A percentile compares a stretch with the other conserved stretches of the same genome.
Evolutionary conservation across 768 basidiomycete species (phyloP).

Genomic region (Hericium rajendrae): DNA sequence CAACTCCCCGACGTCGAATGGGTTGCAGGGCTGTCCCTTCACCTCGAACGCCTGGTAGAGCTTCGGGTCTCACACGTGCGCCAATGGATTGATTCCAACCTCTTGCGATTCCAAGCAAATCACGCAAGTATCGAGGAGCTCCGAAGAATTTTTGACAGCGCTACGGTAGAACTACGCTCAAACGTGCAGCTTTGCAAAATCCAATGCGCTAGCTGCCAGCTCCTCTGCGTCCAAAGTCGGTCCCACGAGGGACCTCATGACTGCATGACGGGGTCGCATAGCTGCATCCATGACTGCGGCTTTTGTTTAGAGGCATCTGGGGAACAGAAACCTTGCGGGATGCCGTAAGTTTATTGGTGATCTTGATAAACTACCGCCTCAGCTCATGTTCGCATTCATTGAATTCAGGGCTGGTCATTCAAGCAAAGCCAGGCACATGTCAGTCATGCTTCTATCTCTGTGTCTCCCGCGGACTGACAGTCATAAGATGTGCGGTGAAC

Average conservation of each 20-base stretch:
- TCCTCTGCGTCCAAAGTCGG: conserved; percentile 37
- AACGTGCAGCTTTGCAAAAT: conserved; percentile 40
- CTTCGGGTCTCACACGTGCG: conserved; percentile 37
- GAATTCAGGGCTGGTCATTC: conserved; percentile 43
- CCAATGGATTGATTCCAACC: conserved; percentile 42
- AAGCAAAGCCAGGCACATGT: conserved; percentile 39
- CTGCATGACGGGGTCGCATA: conserved; percentile 37
- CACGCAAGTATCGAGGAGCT: conserved; percentile 38
- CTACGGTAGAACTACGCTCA: conserved; percentile 34
- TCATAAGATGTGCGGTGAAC: conserved; percentile 37
- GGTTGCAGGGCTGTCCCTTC: conserved; percentile 26
- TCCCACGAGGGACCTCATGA: conserved; percentile 38
- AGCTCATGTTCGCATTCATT: background rate
- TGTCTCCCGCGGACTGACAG: background rate
- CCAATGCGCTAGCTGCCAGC: conserved; percentile 37
- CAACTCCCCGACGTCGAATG: conserved; percentile 31
- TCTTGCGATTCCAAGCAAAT: conserved; percentile 33
- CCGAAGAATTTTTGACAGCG: conserved; percentile 31
- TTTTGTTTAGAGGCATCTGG: conserved; percentile 26
- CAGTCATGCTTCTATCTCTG: conserved; percentile 6
- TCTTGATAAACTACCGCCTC: too few species aligned
- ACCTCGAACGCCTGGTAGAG: conserved; percentile 32
- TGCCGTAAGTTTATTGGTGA: conserved; percentile 29
- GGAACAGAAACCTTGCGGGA: conserved; percentile 29
- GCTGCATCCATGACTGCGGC: conserved; percentile 34